phyloP scores from a whole-genome alignment of 1,284 basidiomycete genomes.

The Fistulinella staudtii region DNA sequence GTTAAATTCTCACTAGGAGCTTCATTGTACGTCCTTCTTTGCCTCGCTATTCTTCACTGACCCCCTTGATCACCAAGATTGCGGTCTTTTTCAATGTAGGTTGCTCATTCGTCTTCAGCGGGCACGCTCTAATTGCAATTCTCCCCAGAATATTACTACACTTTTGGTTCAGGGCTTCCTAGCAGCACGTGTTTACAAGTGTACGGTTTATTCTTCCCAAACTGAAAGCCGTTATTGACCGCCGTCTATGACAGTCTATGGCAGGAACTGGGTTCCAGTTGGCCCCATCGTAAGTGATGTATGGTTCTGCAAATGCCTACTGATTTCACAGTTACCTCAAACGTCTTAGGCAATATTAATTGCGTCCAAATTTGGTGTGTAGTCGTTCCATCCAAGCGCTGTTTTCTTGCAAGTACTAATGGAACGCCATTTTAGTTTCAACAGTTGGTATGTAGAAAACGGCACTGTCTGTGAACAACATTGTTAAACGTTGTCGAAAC shows the following conservation, averaged over 20 bases:
- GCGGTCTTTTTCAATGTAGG: slow-evolving; percentile 36
- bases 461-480: too few relatives aligned
- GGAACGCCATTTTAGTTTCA: too few relatives aligned
- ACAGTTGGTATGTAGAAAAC: too few relatives aligned
- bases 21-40: slow-evolving; percentile 37
- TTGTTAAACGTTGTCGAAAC: too few relatives aligned
- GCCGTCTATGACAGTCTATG: slow-evolving; percentile 21
- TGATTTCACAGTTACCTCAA: too few relatives aligned
- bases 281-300: slow-evolving; percentile 7
- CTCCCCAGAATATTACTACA: slow-evolving; percentile 28
- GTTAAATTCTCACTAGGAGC: slow-evolving; percentile 35
- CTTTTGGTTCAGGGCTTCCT: slow-evolving; percentile 37
- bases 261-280: slow-evolving; percentile 13
- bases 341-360: slow-evolving; percentile 36
- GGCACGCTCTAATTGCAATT: background rate
- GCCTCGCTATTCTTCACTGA: background rate
- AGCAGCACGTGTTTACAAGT: slow-evolving; percentile 23
- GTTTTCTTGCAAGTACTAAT: too few relatives aligned
- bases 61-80: slow-evolving; percentile 18
- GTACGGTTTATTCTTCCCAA: slow-evolving; percentile 12
- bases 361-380: slow-evolving; percentile 47
- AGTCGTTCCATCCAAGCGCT: too few relatives aligned
- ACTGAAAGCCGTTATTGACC: background rate
- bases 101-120: background rate
- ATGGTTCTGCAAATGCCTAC: background rate